Percentiles rank a stretch among this genome's conserved stretches.
phyloP scores from a whole-genome alignment of 176 grass and related monocot species.

The Oryza coarctata region DNA sequence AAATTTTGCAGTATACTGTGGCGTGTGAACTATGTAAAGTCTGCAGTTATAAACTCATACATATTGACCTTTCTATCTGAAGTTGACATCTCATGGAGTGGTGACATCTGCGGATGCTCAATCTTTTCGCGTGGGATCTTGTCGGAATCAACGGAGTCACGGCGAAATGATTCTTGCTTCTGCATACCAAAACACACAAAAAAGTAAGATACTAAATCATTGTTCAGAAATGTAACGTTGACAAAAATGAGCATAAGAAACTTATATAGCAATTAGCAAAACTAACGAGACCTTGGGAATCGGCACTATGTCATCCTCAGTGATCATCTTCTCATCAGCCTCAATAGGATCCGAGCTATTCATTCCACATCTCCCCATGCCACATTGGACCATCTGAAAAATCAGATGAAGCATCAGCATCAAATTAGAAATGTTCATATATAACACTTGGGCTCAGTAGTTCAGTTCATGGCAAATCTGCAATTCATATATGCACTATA shows the following conservation, averaged over 20 bases:
- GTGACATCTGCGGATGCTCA: constrained; percentile 80
- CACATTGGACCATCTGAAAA: constrained; percentile 87
- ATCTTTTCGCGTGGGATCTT: constrained; percentile 49
- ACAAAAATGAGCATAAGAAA: background rate
- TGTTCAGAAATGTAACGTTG: background rate
- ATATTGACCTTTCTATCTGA: constrained; percentile 45
- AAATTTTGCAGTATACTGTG: background rate
- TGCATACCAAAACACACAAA: background rate
- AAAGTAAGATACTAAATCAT: background rate
- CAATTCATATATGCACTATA: background rate
- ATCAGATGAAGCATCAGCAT: background rate
- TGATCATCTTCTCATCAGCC: constrained; percentile 77
- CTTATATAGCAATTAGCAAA: background rate
- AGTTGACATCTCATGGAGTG: constrained; percentile 58
- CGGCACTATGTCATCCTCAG: constrained; percentile 62
- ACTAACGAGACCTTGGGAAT: constrained; percentile 42
- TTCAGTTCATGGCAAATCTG: background rate
- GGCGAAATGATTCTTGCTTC: constrained; percentile 59
- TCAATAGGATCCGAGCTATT: constrained; percentile 35
- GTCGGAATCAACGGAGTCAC: constrained; percentile 29
- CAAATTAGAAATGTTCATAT: background rate
- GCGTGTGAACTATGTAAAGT: background rate
- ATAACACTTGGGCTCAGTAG: background rate
- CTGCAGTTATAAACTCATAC: background rate
- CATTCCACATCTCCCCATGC: constrained; percentile 66